Percentiles rank a stretch among this genome's conserved stretches.
Conservation (phyloP, 2,329 filamentous ascomycete species). For the Nothophoma quercina region DNA sequence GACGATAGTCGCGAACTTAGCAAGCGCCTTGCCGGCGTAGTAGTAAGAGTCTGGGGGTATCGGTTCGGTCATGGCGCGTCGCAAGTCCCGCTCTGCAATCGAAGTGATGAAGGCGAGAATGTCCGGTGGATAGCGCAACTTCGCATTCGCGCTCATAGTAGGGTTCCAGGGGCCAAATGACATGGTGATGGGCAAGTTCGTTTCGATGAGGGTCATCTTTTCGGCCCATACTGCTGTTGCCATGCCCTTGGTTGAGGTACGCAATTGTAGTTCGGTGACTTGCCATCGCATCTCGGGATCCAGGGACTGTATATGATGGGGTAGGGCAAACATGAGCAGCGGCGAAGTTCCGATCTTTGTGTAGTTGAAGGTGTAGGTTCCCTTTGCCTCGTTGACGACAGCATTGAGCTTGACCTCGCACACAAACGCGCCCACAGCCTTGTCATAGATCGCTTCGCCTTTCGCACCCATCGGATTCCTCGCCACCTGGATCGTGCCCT, state of each 20-base stretch:
- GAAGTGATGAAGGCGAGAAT: conserved; percentile 67
- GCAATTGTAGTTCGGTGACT: conserved; percentile 66
- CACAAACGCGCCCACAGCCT: conserved; percentile 77
- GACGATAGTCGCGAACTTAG: conserved; percentile 54
- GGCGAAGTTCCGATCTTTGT: conserved; percentile 72
- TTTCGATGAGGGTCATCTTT: conserved; percentile 73
- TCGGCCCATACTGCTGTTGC: conserved; percentile 72
- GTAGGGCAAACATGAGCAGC: conserved; percentile 85
- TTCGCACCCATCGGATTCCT: conserved; percentile 70
- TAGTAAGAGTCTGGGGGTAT: conserved; percentile 88
- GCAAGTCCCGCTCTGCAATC: conserved; percentile 74
- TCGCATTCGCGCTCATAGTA: conserved; percentile 43
- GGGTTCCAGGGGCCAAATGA: conserved; percentile 81
- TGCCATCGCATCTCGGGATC: conserved; percentile 62
- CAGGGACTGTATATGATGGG: conserved; percentile 84
- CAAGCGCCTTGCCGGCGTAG: conserved; percentile 74
- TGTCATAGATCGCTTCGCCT: conserved; percentile 76
- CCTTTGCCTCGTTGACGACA: conserved; percentile 61
- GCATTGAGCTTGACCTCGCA: conserved; percentile 70
- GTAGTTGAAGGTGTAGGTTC: conserved; percentile 76
- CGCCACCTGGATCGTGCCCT: conserved; percentile 81
- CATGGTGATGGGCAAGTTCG: conserved; percentile 74
- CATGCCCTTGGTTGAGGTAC: conserved; percentile 85
- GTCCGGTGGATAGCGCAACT: conserved; percentile 50
- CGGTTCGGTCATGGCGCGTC: conserved; percentile 76